Base-by-base conservation (phyloP, 2,329 filamentous ascomycete genomes). In the Aureobasidium leucospermi region DNA sequence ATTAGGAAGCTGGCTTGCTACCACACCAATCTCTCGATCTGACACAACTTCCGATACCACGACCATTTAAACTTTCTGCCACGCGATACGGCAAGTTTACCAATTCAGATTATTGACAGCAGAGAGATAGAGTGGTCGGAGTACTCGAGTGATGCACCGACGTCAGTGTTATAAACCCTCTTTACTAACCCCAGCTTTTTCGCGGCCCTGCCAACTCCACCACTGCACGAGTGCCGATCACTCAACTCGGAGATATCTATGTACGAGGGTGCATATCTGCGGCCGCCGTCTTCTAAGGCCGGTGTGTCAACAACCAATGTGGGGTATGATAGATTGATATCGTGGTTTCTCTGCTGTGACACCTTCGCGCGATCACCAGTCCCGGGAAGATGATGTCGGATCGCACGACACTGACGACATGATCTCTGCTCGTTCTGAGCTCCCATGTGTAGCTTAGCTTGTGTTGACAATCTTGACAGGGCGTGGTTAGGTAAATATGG, bases 401-500 rank as follows among this genome's bases (percentile, higher is more conserved):
- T 41, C 23, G 49, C 49, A 56, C 52, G 7, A 47, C 32, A 49
- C 43, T 16, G 36, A 28, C 16, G 42, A 49, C 23, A 48, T 23
- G 28, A n/a, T 7, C 46, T 47, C 23, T 23, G 23, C n/a, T 36
- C 58, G 58, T 55, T 56, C 19, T 45, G 41, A 57, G 51, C 59
- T 60, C 59, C 59, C 59, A 34, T 51, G 32, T 49, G 6, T 28
- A 57, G 59, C 38, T 57, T 60, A 60, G 59, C 51, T 43, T 34
- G n/a, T 31, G 23, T 29, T 49, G 32, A 31, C 49, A 51, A 59
- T 47, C 41, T 58, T 63, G 62, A 63, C 62, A 58, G 32, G 38
- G 48, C 51, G 52, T 16, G 48, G 62, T 63, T 63, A 63, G 62
- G 62, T 63, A 63, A 63, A 60, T 38, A 55, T 36, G 39, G 8